Conservation (phyloP, 306 rosid species). For the Cicer cuneatum region DNA sequence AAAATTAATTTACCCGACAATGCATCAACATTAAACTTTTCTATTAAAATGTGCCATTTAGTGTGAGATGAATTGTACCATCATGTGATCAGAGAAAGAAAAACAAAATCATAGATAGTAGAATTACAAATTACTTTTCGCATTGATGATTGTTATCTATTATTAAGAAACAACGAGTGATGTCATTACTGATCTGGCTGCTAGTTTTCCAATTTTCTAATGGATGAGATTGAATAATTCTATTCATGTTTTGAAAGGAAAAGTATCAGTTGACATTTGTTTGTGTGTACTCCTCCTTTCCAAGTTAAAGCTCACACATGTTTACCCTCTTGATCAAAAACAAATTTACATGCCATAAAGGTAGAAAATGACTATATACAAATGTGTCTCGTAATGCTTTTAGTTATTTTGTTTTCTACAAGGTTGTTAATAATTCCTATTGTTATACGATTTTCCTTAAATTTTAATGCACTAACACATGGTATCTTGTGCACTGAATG, state of each 20-base stretch:
- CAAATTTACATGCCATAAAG: constrained; percentile 2
- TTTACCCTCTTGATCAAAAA: neutral
- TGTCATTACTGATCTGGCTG: constrained; percentile 5
- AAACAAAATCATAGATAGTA: neutral
- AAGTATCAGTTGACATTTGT: neutral
- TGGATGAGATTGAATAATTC: constrained; percentile 27
- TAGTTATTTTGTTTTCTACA: neutral
- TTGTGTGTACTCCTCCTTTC: neutral
- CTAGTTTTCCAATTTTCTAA: constrained; percentile 12
- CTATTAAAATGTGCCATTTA: neutral
- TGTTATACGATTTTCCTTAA: constrained; percentile 15
- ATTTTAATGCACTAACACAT: constrained; percentile 41
- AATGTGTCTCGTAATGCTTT: neutral
- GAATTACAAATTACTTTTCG: neutral
- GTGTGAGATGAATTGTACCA: neutral
- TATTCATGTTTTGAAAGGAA: constrained; percentile 20
- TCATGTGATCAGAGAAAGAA: neutral
- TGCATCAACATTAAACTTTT: too few species aligned
- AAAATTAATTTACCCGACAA: too few species aligned
- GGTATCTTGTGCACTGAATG: constrained; percentile 42
- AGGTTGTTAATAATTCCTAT: constrained; percentile 15
- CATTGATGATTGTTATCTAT: neutral
- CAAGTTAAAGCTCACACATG: neutral
- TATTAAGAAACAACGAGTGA: neutral
- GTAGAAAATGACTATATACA: constrained; percentile 10